Conservation (phyloP, 2,329 filamentous ascomycete genomes). For the Zalaria sp. region DNA sequence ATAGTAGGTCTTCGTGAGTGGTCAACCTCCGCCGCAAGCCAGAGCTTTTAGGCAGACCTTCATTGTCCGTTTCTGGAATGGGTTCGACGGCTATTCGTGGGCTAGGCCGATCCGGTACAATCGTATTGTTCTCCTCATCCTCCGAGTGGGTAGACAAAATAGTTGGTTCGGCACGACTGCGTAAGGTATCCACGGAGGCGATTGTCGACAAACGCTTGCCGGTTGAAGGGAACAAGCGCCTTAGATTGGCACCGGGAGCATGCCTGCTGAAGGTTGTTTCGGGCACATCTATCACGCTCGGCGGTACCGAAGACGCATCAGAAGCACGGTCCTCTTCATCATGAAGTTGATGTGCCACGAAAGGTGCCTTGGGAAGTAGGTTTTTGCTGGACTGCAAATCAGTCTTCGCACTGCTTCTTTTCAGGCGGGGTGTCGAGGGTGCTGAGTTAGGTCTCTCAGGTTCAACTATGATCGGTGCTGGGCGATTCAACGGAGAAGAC, state of each 20-base stretch:
- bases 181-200: conserved; percentile 40
- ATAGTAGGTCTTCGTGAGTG: conserved; percentile 87
- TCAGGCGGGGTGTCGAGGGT: too few species aligned
- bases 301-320: conserved; percentile 21
- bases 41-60: conserved; percentile 10
- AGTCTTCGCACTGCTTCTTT: too few species aligned
- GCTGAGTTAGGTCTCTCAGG: too few species aligned
- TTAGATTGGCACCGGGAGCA: conserved; percentile 4
- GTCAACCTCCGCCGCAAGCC: conserved; percentile 64
- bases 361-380: neutral
- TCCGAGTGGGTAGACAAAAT: conserved; percentile 15
- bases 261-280: conserved; percentile 16
- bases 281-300: conserved; percentile 16
- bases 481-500: too few species aligned
- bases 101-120: conserved; percentile 7
- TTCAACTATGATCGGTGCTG: too few species aligned
- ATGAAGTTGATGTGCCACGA: conserved; percentile 1
- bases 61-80: conserved; percentile 11
- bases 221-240: conserved; percentile 31
- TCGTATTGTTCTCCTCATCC: conserved; percentile 8
- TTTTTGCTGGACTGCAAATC: too few species aligned
- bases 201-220: conserved; percentile 46
- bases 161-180: conserved; percentile 12
- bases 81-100: conserved; percentile 6
- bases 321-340: conserved; percentile 18